Evolutionary conservation across 192 early-diverging fungal genomes (phyloP).

Genomic region (Backusella sp.): DNA sequence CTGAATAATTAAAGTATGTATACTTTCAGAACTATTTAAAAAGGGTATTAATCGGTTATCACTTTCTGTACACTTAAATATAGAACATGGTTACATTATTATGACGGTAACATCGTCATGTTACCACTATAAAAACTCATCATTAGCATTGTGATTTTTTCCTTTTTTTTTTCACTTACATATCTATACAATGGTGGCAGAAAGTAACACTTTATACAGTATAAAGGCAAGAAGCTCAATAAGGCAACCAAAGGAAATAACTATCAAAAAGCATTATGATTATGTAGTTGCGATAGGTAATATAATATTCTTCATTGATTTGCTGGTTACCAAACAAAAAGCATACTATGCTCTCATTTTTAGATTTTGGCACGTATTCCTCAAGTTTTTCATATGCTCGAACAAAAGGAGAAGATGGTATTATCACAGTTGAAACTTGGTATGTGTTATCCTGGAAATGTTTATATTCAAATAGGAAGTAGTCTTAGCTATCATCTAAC

Average conservation of each 20-base stretch:
- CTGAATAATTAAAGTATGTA: not conserved
- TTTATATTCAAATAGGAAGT: not conserved
- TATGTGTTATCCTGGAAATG: not conserved
- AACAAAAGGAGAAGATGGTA: not conserved
- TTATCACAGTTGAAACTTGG: not conserved
- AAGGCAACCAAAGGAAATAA: not conserved
- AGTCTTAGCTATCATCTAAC: not conserved
- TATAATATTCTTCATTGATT: not conserved
- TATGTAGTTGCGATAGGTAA: conserved; percentile 1
- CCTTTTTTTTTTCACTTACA: not conserved
- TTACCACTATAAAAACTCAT: not conserved
- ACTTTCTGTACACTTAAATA: not conserved
- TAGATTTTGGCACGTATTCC: conserved; percentile 4
- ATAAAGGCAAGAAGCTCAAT: not conserved
- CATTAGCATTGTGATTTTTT: not conserved
- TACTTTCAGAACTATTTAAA: not conserved
- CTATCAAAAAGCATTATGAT: not conserved
- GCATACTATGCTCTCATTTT: not conserved
- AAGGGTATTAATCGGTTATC: not conserved
- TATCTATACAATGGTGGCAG: not conserved
- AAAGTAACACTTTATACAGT: not conserved
- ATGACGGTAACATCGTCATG: not conserved
- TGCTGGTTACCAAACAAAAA: not conserved
- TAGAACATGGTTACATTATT: not conserved
- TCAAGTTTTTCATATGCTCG: conserved; percentile 2